Percentiles rank a stretch among this genome's conserved stretches.
These are phyloP conservation scores for Schrenkiella parvula DNA, from an alignment of 345 rosid species.

Conservation along the genomic window DNA sequence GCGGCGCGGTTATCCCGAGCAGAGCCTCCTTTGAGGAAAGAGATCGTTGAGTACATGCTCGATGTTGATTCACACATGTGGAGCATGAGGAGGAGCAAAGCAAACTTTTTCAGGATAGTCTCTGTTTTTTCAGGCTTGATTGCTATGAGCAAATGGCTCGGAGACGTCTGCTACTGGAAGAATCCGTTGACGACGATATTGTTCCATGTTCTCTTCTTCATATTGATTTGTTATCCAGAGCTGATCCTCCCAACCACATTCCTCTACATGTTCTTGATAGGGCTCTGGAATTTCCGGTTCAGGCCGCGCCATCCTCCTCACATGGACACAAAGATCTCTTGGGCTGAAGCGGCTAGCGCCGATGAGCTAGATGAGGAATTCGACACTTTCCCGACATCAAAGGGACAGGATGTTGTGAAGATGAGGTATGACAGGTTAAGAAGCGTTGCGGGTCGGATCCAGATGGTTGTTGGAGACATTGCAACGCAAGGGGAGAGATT, in stretches of 20 bases:
- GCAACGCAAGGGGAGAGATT: constrained; percentile 86
- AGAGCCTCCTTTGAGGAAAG: constrained; percentile 81
- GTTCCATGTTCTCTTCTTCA: constrained; percentile 65
- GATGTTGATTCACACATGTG: constrained; percentile 94
- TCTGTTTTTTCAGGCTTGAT: constrained; percentile 62
- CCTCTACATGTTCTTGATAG: constrained; percentile 79
- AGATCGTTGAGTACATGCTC: constrained; percentile 87
- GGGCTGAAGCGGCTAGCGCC: constrained; percentile 75
- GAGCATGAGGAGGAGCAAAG: constrained; percentile 45
- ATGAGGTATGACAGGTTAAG: constrained; percentile 85
- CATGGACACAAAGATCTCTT: constrained; percentile 79
- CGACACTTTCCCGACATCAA: constrained; percentile 73
- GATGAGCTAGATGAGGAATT: constrained; percentile 88
- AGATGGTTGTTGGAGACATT: constrained; percentile 75
- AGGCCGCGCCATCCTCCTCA: constrained; percentile 72
- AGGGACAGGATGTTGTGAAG: constrained; percentile 57
- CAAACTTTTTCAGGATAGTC: constrained; percentile 81
- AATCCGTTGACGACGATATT: constrained; percentile 63
- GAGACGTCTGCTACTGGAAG: constrained; percentile 71
- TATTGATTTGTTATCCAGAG: constrained; percentile 79
- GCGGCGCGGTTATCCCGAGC: constrained; percentile 65
- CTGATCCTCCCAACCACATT: constrained; percentile 71
- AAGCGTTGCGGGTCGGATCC: constrained; percentile 81
- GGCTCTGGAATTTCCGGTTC: constrained; percentile 66
- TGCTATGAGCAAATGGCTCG: constrained; percentile 69